Conservation (phyloP, 148 eudicot species). For the Vaccinium macrocarpon region DNA sequence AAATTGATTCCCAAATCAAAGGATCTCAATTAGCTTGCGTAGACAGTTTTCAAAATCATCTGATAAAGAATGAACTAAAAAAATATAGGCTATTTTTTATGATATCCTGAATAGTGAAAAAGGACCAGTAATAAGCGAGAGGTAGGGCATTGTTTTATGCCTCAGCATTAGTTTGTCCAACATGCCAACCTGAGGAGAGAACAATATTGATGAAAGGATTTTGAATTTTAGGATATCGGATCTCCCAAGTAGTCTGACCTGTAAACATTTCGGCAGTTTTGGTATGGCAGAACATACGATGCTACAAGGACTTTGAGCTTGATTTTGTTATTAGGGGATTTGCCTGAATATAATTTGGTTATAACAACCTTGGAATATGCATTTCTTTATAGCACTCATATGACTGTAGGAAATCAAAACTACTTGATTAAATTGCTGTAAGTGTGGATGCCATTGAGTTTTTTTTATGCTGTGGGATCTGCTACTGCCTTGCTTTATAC, state of each 20-base stretch:
- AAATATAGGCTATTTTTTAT: neutral
- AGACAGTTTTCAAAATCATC: neutral
- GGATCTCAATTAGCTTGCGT: neutral
- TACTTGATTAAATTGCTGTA: neutral
- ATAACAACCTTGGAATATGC: neutral
- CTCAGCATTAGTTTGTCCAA: neutral
- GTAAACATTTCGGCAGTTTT: neutral
- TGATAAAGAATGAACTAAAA: neutral
- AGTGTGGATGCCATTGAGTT: neutral
- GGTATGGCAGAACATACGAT: neutral
- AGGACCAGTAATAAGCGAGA: neutral
- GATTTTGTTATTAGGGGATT: neutral
- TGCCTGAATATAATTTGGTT: neutral
- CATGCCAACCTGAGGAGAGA: neutral
- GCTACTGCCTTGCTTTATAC: constrained; percentile 3
- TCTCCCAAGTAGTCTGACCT: neutral
- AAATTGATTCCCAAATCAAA: neutral
- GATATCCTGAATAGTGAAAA: neutral
- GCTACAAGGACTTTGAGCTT: neutral
- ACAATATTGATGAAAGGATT: neutral
- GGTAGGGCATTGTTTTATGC: neutral
- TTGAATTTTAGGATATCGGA: neutral
- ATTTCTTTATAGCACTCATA: neutral
- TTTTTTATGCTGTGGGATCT: neutral
- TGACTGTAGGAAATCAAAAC: neutral